Evolutionary conservation across 2,329 filamentous ascomycete species (phyloP).

Genomic region (Thelonectria discophora): DNA sequence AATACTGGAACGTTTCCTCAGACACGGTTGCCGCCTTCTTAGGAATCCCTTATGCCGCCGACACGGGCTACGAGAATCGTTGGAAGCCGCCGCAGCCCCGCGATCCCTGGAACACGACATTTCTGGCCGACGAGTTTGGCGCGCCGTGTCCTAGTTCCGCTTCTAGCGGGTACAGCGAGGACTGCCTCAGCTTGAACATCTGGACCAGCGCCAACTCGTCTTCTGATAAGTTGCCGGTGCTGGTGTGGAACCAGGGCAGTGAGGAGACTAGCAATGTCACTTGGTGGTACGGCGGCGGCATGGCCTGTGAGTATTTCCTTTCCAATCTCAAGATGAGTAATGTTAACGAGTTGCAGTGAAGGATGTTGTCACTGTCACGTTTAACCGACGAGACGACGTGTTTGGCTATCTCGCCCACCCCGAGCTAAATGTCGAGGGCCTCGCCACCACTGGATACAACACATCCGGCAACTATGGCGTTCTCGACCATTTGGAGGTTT

Average conservation of each 20-base stretch:
- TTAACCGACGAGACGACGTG: conserved; percentile 11
- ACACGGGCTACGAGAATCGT: conserved; percentile 12
- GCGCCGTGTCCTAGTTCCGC: not conserved
- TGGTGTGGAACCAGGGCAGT: conserved; percentile 16
- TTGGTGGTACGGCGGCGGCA: conserved; percentile 14
- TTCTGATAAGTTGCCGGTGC: conserved; percentile 12
- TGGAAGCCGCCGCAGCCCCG: conserved; percentile 10
- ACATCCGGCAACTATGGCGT: conserved; percentile 20
- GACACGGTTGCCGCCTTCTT: conserved; percentile 4
- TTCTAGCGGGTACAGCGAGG: not conserved
- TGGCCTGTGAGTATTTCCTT: conserved; percentile 2
- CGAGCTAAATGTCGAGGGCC: conserved; percentile 11
- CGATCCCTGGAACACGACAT: conserved; percentile 9
- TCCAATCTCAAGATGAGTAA: not conserved
- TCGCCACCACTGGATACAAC: conserved; percentile 1
- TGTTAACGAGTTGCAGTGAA: not conserved
- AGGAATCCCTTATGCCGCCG: conserved; percentile 13
- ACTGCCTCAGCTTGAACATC: conserved; percentile 16
- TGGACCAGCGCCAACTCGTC: conserved; percentile 13
- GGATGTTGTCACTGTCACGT: conserved; percentile 6
- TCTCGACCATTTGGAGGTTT: conserved; percentile 8
- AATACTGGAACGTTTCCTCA: conserved; percentile 1
- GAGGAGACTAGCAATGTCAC: conserved; percentile 4
- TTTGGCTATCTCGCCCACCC: conserved; percentile 13
- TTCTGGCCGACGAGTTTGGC: conserved; percentile 6